Evolutionary conservation across 2,329 filamentous ascomycete species (phyloP).

Genomic region (Zymoseptoria passerinii): DNA sequence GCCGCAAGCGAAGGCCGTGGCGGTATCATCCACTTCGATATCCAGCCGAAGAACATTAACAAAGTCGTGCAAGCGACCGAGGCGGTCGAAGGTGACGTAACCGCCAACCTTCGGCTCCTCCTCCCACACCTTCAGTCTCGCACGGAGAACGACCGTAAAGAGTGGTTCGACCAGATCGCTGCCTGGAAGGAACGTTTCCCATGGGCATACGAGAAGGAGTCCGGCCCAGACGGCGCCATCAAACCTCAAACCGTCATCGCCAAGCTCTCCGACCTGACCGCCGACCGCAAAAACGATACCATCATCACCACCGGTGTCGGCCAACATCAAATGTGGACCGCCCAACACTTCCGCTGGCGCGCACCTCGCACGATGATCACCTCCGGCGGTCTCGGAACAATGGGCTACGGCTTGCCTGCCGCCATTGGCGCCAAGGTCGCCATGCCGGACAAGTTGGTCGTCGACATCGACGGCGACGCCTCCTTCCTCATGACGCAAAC

Average conservation of each 20-base stretch:
- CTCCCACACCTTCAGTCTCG: conserved; percentile 61
- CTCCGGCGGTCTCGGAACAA: conserved; percentile 87
- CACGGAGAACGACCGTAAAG: conserved; percentile 57
- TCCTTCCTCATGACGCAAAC: conserved; percentile 98
- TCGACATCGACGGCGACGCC: conserved; percentile 97
- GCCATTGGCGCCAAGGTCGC: conserved; percentile 94
- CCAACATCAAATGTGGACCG: conserved; percentile 98
- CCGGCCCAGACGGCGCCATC: conserved; percentile 64
- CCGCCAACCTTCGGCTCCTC: conserved; percentile 65
- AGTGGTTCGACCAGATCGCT: conserved; percentile 85
- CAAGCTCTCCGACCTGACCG: conserved; percentile 77
- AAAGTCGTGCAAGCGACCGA: conserved; percentile 96
- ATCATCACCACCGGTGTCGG: conserved; percentile 92
- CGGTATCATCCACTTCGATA: conserved; percentile 95
- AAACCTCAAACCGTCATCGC: conserved; percentile 93
- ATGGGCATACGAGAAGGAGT: conserved; percentile 70
- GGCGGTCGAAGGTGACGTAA: conserved; percentile 88
- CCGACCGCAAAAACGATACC: conserved; percentile 69
- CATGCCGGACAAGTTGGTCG: conserved; percentile 69
- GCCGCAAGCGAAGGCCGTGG: conserved; percentile 79
- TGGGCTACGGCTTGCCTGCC: conserved; percentile 91
- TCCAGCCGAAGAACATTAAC: conserved; percentile 99
- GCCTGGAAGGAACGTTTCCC: conserved; percentile 91
- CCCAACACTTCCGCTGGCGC: conserved; percentile 93
- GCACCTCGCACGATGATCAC: conserved; percentile 90